Evolutionary conservation across 2,329 filamentous ascomycete genomes (phyloP).

Genomic region (Escovopsis sp.): DNA sequence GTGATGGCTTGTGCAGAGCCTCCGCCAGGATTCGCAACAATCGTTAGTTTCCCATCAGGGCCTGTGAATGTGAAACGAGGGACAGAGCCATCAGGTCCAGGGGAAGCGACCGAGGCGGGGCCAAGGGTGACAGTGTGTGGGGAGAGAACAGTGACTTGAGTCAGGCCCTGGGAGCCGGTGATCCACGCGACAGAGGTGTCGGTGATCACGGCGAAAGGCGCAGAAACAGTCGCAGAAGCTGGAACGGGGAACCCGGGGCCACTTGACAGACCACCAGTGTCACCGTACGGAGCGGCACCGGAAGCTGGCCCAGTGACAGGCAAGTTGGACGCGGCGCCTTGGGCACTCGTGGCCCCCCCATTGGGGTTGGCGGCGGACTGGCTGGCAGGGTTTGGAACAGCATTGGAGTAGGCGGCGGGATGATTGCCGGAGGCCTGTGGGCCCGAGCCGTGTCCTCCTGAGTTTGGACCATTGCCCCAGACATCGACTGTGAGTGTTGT

Average conservation of each 20-base stretch:
- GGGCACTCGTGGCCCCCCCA: slow-evolving; percentile 7
- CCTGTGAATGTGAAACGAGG: slow-evolving; percentile 11
- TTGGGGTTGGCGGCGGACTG: slow-evolving; percentile 7
- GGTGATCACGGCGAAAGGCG: slow-evolving; percentile 11
- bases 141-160: slow-evolving; percentile 10
- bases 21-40: slow-evolving; percentile 8
- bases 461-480: slow-evolving; percentile 13
- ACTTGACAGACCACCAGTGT: neutral
- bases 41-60: slow-evolving; percentile 14
- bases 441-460: slow-evolving; percentile 5
- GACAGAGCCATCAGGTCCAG: slow-evolving; percentile 2
- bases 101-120: neutral
- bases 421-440: slow-evolving; percentile 6
- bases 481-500: slow-evolving; percentile 23
- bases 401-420: slow-evolving; percentile 8
- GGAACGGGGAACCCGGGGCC: neutral
- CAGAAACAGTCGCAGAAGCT: slow-evolving; percentile 2
- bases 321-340: slow-evolving; percentile 5
- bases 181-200: slow-evolving; percentile 12
- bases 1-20: slow-evolving; percentile 3
- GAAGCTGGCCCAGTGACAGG: neutral
- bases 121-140: slow-evolving; percentile 11
- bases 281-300: slow-evolving; percentile 1
- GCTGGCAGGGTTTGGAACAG: slow-evolving; percentile 6
- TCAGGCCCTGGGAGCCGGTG: slow-evolving; percentile 7